A percentile compares a stretch with the other conserved stretches of the same genome.
Conservation (phyloP, 176 grass and related monocot species). For the Triticum urartu region DNA sequence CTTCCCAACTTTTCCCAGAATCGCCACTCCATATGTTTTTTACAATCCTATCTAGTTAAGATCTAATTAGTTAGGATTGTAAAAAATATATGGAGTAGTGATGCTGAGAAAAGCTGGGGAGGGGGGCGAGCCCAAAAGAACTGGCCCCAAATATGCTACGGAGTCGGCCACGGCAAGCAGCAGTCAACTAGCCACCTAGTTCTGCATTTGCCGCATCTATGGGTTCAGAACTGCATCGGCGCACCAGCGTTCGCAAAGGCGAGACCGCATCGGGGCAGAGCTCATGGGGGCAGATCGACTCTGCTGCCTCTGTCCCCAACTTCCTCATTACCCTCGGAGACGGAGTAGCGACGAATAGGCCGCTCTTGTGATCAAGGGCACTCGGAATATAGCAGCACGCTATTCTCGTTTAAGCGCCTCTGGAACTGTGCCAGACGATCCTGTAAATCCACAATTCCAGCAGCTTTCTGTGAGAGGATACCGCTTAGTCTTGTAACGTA, state of each 20-base stretch:
- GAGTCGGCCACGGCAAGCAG: conserved; percentile 14
- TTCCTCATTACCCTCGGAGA: conserved; percentile 14
- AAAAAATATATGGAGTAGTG: no score
- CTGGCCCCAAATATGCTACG: conserved; percentile 29
- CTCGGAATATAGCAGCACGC: conserved; percentile 62
- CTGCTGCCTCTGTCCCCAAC: not conserved
- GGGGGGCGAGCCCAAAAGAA: no score
- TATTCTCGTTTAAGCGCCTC: conserved; percentile 69
- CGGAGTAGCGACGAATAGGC: not conserved
- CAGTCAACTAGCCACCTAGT: conserved; percentile 17
- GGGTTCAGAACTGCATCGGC: conserved; percentile 10
- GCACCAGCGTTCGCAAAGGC: not conserved
- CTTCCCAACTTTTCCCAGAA: no score
- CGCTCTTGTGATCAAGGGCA: conserved; percentile 40
- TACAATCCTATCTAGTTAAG: no score
- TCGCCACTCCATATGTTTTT: no score
- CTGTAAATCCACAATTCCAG: conserved; percentile 74
- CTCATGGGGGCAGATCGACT: not conserved
- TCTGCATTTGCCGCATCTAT: conserved; percentile 14
- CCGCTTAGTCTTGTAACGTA: conserved; percentile 68
- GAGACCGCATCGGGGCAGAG: not conserved
- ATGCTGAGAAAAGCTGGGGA: no score
- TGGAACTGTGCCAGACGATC: conserved; percentile 74
- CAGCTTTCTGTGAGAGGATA: conserved; percentile 84
- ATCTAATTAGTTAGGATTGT: no score